These are phyloP conservation scores for Lanzia echinophila DNA, from an alignment of 2,329 filamentous ascomycete genomes.

Conservation along the genomic window DNA sequence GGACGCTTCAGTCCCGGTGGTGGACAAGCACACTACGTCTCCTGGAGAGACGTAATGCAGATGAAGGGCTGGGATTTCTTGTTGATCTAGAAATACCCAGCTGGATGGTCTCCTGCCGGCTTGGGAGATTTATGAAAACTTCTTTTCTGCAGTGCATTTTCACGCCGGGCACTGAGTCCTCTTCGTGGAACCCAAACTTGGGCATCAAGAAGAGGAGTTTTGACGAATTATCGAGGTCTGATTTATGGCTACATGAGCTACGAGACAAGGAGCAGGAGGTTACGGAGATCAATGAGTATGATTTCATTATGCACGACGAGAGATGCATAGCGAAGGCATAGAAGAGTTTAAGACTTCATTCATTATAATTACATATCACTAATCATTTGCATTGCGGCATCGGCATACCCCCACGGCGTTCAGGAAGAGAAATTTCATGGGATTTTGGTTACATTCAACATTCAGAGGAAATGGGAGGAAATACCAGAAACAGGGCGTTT, in stretches of 20 bases:
- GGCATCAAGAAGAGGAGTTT: not conserved
- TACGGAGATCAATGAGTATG: not conserved
- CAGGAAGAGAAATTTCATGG: not conserved
- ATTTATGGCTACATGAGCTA: slow-evolving; percentile 6
- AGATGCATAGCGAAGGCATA: not conserved
- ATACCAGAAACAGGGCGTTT: slow-evolving; percentile 1
- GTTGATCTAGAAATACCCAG: slow-evolving; percentile 57
- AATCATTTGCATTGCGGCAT: not conserved
- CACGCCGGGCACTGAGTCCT: slow-evolving; percentile 1
- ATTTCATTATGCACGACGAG: not conserved
- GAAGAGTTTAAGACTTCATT: not conserved
- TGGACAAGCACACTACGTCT: slow-evolving; percentile 58
- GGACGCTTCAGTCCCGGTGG: slow-evolving; percentile 35
- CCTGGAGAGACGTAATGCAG: slow-evolving; percentile 93
- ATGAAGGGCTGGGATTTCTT: slow-evolving; percentile 89
- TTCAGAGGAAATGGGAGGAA: not conserved
- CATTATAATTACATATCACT: not conserved
- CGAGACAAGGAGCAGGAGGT: not conserved
- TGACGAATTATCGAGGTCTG: not conserved
- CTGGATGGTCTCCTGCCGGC: slow-evolving; percentile 16
- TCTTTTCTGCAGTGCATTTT: slow-evolving; percentile 7
- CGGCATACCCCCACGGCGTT: not conserved
- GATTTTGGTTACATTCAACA: not conserved
- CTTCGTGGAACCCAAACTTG: not conserved
- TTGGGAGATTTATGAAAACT: slow-evolving; percentile 16